Conservation (phyloP, 2,329 filamentous ascomycete genomes). For the Blumeriella jaapii region DNA sequence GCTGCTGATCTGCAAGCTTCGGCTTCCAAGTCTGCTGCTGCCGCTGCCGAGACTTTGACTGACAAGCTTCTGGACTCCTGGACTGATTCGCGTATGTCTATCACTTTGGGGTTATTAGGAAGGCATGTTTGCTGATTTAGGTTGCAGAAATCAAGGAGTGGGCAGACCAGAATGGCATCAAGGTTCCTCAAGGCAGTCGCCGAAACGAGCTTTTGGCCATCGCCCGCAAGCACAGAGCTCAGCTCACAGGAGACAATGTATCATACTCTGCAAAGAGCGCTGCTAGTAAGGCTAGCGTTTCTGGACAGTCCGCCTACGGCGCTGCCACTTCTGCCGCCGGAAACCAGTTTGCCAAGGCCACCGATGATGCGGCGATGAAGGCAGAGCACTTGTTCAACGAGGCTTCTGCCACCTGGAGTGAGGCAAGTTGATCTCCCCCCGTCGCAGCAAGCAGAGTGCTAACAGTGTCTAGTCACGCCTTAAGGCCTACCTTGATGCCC, state of each 20-base stretch:
- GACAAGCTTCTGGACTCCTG: conserved; percentile 82
- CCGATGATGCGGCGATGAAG: conserved; percentile 52
- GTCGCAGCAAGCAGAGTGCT: conserved; percentile 1
- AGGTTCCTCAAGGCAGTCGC: conserved; percentile 85
- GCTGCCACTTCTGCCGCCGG: conserved; percentile 65
- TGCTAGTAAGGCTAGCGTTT: conserved; percentile 56
- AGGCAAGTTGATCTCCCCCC: conserved; percentile 31
- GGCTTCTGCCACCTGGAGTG: conserved; percentile 54
- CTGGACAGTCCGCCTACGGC: conserved; percentile 51
- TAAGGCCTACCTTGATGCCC: conserved; percentile 67
- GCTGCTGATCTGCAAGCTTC: conserved; percentile 48
- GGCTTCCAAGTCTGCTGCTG: conserved; percentile 52
- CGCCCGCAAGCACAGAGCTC: conserved; percentile 74
- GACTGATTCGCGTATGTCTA: conserved; percentile 54
- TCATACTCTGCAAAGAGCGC: conserved; percentile 51
- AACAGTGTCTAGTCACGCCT: conserved; percentile 38
- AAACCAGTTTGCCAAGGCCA: conserved; percentile 67
- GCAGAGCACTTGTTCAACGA: conserved; percentile 55
- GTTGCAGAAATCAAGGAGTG: conserved; percentile 70
- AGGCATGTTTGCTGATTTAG: conserved; percentile 8
- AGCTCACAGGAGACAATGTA: conserved; percentile 53
- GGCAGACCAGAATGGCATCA: conserved; percentile 79
- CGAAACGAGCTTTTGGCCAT: conserved; percentile 77
- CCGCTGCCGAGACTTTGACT: conserved; percentile 62
- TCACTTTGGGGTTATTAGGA: too few relatives aligned